Conservation (phyloP, 306 rosid species). For the Geum urbanum region DNA sequence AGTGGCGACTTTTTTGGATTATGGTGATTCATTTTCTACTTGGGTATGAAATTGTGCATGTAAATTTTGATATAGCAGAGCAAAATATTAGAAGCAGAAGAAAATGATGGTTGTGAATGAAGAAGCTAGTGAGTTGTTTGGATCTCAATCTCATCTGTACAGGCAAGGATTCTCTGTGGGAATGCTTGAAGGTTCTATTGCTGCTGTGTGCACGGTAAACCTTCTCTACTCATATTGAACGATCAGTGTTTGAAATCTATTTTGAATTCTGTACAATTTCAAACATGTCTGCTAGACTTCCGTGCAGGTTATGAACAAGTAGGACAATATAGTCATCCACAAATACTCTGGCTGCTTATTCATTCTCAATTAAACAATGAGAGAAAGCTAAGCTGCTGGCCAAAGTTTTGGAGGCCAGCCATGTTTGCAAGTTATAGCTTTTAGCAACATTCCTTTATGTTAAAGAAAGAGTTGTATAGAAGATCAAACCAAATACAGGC, state of each 20-base stretch:
- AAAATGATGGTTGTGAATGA: too few species aligned
- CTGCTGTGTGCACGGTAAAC: too few species aligned
- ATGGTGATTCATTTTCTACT: too few species aligned
- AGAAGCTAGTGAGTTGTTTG: too few species aligned
- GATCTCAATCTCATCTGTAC: too few species aligned
- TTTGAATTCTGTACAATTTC: background rate
- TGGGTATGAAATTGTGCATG: too few species aligned
- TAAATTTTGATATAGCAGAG: too few species aligned
- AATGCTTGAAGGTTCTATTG: too few species aligned
- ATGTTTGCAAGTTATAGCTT: background rate
- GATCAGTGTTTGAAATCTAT: background rate
- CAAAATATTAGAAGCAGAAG: too few species aligned
- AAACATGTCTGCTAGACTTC: background rate
- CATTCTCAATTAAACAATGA: background rate
- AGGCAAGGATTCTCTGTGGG: too few species aligned
- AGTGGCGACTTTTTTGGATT: too few species aligned
- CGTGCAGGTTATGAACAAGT: background rate
- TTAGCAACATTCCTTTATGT: background rate
- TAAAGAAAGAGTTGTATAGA: background rate
- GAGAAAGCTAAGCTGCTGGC: background rate
- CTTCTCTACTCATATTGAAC: background rate
- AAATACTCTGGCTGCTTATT: background rate
- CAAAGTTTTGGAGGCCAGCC: background rate
- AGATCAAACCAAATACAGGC: background rate
- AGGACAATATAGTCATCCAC: background rate